Conservation (phyloP, 2,329 filamentous ascomycete genomes). For the Alternaria longipes region DNA sequence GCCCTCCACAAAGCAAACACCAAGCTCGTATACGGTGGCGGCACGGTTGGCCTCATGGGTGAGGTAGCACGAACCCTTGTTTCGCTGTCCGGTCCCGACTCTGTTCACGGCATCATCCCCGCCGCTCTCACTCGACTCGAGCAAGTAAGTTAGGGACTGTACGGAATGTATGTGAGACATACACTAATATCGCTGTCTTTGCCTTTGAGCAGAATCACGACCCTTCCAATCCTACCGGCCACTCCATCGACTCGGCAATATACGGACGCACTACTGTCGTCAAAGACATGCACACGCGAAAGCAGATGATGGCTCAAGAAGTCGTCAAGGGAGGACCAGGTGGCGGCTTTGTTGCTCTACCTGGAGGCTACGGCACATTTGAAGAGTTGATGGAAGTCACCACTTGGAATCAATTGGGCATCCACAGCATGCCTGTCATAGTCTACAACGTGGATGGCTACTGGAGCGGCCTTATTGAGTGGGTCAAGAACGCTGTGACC, state of each 20-base stretch:
- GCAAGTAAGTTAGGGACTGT: no score
- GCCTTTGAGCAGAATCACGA: conserved; percentile 62
- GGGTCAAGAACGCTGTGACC: conserved; percentile 79
- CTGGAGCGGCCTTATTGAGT: conserved; percentile 85
- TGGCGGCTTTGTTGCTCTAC: conserved; percentile 87
- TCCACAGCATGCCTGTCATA: conserved; percentile 79
- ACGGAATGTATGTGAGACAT: no score
- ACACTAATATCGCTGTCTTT: no score
- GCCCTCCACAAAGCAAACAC: conserved; percentile 80
- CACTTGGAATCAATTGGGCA: conserved; percentile 97
- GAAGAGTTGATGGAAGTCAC: conserved; percentile 93
- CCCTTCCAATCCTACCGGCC: conserved; percentile 51
- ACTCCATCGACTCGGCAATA: conserved; percentile 66
- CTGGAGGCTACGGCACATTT: conserved; percentile 91
- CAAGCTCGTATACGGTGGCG: conserved; percentile 90
- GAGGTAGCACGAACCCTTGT: conserved; percentile 89
- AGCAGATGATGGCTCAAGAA: conserved; percentile 90
- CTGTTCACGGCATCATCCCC: conserved; percentile 95
- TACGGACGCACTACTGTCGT: conserved; percentile 91
- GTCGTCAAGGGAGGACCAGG: conserved; percentile 84
- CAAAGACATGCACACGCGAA: conserved; percentile 94
- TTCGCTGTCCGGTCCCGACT: conserved; percentile 77
- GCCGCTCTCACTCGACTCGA: conserved; percentile 83
- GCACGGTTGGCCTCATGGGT: conserved; percentile 95
- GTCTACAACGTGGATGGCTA: conserved; percentile 90